Evolutionary conservation across 1,284 basidiomycete genomes (phyloP), one percentile per base, ranked within the genome.

Genomic region (Volvariella volvacea): DNA sequence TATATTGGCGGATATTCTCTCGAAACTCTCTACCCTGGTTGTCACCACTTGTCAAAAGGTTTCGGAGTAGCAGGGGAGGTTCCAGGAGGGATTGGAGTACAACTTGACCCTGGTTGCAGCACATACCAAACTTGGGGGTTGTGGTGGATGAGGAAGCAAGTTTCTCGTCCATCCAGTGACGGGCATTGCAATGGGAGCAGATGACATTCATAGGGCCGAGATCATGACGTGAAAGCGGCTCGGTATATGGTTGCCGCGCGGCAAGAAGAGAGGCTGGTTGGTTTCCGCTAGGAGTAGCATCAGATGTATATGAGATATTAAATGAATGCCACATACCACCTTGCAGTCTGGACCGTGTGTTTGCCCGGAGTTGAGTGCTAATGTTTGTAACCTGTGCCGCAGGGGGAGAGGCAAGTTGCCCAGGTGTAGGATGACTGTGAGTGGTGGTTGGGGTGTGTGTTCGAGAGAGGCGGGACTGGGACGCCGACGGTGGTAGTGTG

Each of bases 1-100:
- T 70, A 34, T 68, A 67, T 38, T 64, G 53, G 1, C 41, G 34
- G 15, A 68, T 64, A 0, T 64, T 54, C 8, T 46, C 46, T 14
- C 38, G 50, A 33, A 65, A 66, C 0, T 48, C 10, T 1, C 32
- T 36, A 9, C 42, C 14, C 19, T 52, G 45, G 1, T 51, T 37
- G 32, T 49, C 22, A 3, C 15, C 12, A 8, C 45, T 40, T 43
- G 44, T 36, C 43, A 59, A 53, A 0, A 67, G 44, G 4, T 48
- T 1, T 3, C 40, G 41, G 1, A 66, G 46, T 15, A 4, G 14
- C 4, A 3, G 28, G 0, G 37, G 33, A 15, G 54, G 53, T 6
- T 34, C 39, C 17, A 41, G 43, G 20, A 47, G 25, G 4, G 31
- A 32, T 7, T 46, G 46, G 12, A 55, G 39, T 8, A 20, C 8